These are phyloP conservation scores for Cutaneotrichosporon mucoides DNA, from an alignment of 1,284 basidiomycete species.

Conservation along the genomic window DNA sequence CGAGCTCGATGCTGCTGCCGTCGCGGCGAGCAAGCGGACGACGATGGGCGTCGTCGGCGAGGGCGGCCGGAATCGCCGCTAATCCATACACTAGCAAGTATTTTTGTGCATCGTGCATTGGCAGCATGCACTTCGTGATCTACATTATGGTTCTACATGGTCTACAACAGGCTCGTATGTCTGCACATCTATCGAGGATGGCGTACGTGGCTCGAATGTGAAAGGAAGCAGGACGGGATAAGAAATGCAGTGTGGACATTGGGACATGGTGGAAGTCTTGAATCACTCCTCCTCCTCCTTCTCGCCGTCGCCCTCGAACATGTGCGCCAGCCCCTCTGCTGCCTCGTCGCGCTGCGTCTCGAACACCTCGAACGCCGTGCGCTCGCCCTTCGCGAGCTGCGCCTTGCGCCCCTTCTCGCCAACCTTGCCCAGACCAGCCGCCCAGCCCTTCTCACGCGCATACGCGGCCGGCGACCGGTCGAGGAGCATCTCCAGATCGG, in stretches of 20 bases:
- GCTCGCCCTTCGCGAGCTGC: conserved; percentile 46
- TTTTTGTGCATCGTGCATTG: no score
- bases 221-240: no score
- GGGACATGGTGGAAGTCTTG: no score
- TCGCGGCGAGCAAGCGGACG: conserved; percentile 46
- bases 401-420: conserved; percentile 34
- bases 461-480: conserved; percentile 80
- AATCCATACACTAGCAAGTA: background rate
- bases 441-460: conserved; percentile 73
- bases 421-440: conserved; percentile 38
- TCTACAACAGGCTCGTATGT: background rate
- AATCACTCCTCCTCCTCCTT: conserved; percentile 18
- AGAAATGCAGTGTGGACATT: no score
- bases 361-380: conserved; percentile 73
- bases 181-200: no score
- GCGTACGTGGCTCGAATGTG: no score
- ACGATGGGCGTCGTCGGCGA: conserved; percentile 32
- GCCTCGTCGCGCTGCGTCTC: conserved; percentile 65
- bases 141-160: background rate
- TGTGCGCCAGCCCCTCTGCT: conserved; percentile 66
- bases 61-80: conserved; percentile 24
- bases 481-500: conserved; percentile 71
- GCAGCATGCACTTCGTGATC: no score
- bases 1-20: conserved; percentile 79
- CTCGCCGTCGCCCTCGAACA: conserved; percentile 51